phyloP scores from a whole-genome alignment of 1,139 yeast genomes.

The Suhomyces atakaporum region DNA sequence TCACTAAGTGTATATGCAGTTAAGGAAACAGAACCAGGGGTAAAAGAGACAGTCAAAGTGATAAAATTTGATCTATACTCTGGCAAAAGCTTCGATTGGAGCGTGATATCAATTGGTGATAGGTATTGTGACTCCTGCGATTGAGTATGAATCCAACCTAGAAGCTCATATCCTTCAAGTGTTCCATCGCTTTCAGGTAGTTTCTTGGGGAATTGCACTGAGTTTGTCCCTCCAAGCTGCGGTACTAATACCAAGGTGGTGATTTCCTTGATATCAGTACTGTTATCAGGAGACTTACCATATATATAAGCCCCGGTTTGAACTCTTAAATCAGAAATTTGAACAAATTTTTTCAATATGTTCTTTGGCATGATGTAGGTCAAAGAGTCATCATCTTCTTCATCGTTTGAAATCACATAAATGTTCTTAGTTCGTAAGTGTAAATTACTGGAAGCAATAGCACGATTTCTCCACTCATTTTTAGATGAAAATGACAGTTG shows the following conservation, averaged over 20 bases:
- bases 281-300: slow-evolving; percentile 75
- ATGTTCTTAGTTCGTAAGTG: slow-evolving; percentile 77
- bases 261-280: slow-evolving; percentile 74
- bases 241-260: slow-evolving; percentile 79
- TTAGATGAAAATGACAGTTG: slow-evolving; percentile 80
- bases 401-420: slow-evolving; percentile 57
- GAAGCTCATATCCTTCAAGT: slow-evolving; percentile 54
- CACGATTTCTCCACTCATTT: slow-evolving; percentile 90
- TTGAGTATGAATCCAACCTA: slow-evolving; percentile 87
- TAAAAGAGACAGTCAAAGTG: slow-evolving; percentile 67
- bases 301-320: slow-evolving; percentile 82
- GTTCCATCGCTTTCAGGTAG: slow-evolving; percentile 45
- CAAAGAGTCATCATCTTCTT: slow-evolving; percentile 37
- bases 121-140: slow-evolving; percentile 58
- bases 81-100: slow-evolving; percentile 51
- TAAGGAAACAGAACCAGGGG: slow-evolving; percentile 84
- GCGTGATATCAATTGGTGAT: slow-evolving; percentile 72
- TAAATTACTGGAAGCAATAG: slow-evolving; percentile 74
- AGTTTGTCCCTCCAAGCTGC: slow-evolving; percentile 74
- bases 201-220: slow-evolving; percentile 60
- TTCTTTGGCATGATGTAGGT: slow-evolving; percentile 85
- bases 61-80: slow-evolving; percentile 43
- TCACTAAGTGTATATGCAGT: slow-evolving; percentile 62
- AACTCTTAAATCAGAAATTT: slow-evolving; percentile 76
- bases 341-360: slow-evolving; percentile 72